Conservation (phyloP, 352 stramenopile genomes). For the Phytopythium litorale region DNA sequence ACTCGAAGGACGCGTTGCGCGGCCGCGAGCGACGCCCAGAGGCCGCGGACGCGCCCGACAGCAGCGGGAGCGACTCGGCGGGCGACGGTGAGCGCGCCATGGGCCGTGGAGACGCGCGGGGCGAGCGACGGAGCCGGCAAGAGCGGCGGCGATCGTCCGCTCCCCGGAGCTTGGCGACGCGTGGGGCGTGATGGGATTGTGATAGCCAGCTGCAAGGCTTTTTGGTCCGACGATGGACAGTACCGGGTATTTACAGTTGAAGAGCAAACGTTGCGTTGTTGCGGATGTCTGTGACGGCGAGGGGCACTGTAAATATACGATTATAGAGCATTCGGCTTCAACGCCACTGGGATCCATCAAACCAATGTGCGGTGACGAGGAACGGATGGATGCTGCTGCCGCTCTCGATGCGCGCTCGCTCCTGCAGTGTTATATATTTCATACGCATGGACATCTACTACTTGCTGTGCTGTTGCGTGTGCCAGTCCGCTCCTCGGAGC, state of each 20-base stretch:
- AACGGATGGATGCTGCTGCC: too few species aligned
- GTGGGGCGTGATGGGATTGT: too few species aligned
- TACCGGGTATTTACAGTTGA: background rate
- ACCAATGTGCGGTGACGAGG: background rate
- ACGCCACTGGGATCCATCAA: background rate
- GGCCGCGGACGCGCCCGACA: constrained; percentile 12
- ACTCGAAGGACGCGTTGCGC: constrained; percentile 29
- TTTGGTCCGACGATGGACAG: background rate
- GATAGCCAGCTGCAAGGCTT: background rate
- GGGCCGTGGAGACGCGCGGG: background rate
- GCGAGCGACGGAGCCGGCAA: too few species aligned
- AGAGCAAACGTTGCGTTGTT: background rate
- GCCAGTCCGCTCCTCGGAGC: background rate
- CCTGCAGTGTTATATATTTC: background rate
- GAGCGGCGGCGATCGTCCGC: background rate
- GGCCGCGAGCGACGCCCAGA: constrained; percentile 10
- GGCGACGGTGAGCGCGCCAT: background rate
- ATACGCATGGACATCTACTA: background rate
- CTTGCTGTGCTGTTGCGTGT: background rate
- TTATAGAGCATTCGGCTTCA: background rate
- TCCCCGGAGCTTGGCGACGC: background rate
- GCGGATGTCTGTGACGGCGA: background rate
- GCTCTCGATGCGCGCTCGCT: background rate
- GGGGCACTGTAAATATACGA: background rate
- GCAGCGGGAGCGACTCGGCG: constrained; percentile 20